Evolutionary conservation across 2,329 filamentous ascomycete genomes (phyloP).

Genomic region (Fusarium subglutinans): DNA sequence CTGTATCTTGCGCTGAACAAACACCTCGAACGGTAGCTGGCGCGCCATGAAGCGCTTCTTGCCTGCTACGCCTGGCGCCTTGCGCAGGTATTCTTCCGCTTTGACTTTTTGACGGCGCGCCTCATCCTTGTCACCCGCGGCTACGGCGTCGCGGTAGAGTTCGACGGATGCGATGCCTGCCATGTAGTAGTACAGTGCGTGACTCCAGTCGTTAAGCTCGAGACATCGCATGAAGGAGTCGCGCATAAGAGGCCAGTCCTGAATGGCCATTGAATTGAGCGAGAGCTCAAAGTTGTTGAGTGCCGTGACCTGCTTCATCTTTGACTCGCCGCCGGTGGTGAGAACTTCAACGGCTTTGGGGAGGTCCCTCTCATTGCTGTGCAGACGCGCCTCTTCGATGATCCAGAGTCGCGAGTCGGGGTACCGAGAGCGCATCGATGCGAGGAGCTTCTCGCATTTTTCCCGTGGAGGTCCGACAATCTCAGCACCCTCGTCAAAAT

Average conservation of each 20-base stretch:
- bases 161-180: conserved; percentile 82
- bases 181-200: conserved; percentile 89
- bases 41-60: conserved; percentile 91
- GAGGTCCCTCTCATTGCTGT: conserved; percentile 73
- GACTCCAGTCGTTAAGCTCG: conserved; percentile 90
- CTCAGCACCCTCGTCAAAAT: conserved; percentile 64
- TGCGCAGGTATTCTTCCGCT: conserved; percentile 76
- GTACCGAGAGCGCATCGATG: conserved; percentile 79
- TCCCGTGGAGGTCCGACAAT: conserved; percentile 77
- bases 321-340: conserved; percentile 66
- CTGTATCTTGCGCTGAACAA: conserved; percentile 81
- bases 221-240: conserved; percentile 78
- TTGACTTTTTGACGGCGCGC: conserved; percentile 67
- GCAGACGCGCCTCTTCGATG: conserved; percentile 84
- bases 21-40: conserved; percentile 89
- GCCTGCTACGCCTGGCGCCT: conserved; percentile 77
- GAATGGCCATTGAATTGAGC: conserved; percentile 79
- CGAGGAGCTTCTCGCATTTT: conserved; percentile 73
- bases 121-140: conserved; percentile 50
- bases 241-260: conserved; percentile 79
- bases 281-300: conserved; percentile 87
- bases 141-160: conserved; percentile 73
- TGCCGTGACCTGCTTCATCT: conserved; percentile 88
- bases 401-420: conserved; percentile 87
- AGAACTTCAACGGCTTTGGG: conserved; percentile 74